Evolutionary conservation across 192 early-diverging fungal species (phyloP).

Genomic region (Spizellomyces sp.): DNA sequence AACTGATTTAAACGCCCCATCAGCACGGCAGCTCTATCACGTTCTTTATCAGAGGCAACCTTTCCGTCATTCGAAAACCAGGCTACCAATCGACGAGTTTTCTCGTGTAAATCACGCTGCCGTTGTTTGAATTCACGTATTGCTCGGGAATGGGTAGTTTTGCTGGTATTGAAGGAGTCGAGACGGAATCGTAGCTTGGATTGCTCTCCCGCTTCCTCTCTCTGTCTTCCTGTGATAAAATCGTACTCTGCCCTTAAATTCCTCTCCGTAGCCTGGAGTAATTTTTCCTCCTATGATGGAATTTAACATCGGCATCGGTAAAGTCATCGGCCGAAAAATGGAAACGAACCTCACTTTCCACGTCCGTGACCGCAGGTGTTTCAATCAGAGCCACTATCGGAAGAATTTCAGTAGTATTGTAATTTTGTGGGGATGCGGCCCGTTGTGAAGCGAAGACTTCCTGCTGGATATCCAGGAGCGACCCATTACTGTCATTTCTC

Average conservation of each 20-base stretch:
- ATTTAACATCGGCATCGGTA: neutral
- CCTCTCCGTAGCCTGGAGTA: slow-evolving; percentile 11
- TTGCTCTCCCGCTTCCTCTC: slow-evolving; percentile 31
- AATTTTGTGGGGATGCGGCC: no score
- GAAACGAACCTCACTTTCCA: neutral
- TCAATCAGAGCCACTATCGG: neutral
- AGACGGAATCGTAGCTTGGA: slow-evolving; percentile 27
- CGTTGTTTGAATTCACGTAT: slow-evolving; percentile 20
- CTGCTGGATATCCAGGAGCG: no score
- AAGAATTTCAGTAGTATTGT: no score
- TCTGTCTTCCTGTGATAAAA: neutral
- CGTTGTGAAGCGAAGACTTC: no score
- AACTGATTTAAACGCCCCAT: slow-evolving; percentile 7
- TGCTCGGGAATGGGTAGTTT: neutral
- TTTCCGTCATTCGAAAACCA: slow-evolving; percentile 17
- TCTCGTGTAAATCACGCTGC: slow-evolving; percentile 16
- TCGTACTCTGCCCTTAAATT: slow-evolving; percentile 17
- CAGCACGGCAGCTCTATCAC: slow-evolving; percentile 14
- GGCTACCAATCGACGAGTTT: neutral
- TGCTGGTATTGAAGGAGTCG: slow-evolving; percentile 17
- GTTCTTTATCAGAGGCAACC: slow-evolving; percentile 24
- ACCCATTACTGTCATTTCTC: no score
- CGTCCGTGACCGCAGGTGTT: neutral
- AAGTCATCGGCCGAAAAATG: neutral
- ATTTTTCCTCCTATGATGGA: slow-evolving; percentile 7